A percentile compares a stretch with the other conserved stretches of the same genome.
These are phyloP conservation scores for Sugiyamaella mastotermitis DNA, from an alignment of 805 yeast species.

Conservation along the genomic window DNA sequence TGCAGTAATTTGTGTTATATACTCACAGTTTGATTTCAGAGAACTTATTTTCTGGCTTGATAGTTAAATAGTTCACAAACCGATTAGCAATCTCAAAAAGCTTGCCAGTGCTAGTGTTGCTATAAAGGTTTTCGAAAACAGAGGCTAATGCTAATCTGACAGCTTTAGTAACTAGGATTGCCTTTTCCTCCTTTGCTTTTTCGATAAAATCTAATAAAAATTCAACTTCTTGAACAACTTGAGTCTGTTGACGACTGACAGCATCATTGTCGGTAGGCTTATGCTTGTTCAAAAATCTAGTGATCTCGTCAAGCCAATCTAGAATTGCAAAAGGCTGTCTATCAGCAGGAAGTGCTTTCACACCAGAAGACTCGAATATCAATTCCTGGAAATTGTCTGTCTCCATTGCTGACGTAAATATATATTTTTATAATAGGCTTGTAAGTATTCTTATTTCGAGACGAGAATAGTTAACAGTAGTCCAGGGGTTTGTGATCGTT, in stretches of 20 bases:
- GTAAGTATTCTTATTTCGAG: too few relatives aligned
- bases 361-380: constrained; percentile 9
- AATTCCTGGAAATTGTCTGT: too few relatives aligned
- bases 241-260: constrained; percentile 14
- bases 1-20: too few relatives aligned
- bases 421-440: too few relatives aligned
- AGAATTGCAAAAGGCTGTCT: constrained; percentile 15
- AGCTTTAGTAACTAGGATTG: constrained; percentile 12
- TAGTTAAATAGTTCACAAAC: constrained; percentile 17
- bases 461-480: too few relatives aligned
- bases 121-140: constrained; percentile 11
- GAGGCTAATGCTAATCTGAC: constrained; percentile 14
- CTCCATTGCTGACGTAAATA: too few relatives aligned
- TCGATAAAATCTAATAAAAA: constrained; percentile 12
- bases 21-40: constrained; percentile 26
- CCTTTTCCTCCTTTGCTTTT: constrained; percentile 11
- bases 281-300: constrained; percentile 2
- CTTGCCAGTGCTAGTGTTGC: constrained; percentile 6
- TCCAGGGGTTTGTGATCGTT: too few relatives aligned
- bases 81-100: constrained; percentile 26
- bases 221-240: constrained; percentile 10
- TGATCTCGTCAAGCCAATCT: constrained; percentile 14
- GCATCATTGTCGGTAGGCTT: constrained; percentile 2
- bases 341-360: constrained; percentile 13
- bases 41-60: constrained; percentile 25